Base-by-base conservation (phyloP, 331 rosid genomes). In the Acacia pycnantha region DNA sequence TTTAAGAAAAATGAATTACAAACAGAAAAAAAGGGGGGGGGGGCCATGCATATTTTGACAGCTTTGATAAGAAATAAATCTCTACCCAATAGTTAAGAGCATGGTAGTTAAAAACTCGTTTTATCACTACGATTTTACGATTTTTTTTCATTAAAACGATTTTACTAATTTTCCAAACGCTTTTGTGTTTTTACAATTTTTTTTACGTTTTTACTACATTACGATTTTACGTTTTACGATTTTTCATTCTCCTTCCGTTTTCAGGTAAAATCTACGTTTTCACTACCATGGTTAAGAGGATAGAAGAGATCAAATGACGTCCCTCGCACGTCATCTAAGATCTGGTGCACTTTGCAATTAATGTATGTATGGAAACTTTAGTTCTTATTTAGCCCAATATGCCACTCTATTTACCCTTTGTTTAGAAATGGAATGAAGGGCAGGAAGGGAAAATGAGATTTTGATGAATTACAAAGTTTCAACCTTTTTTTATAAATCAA, bases 231-330 rank as follows among this genome's bases (percentile, higher is more conserved):
- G n/a, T n/a, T n/a, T n/a, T n/a, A n/a, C n/a, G n/a, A n/a, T n/a
- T n/a, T n/a, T n/a, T n/a, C n/a, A n/a, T n/a, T n/a, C n/a, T n/a
- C n/a, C n/a, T n/a, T n/a, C n/a, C n/a, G n/a, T n/a, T n/a, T n/a
- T n/a, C n/a, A n/a, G n/a, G n/a, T n/a, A n/a, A n/a, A n/a, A n/a
- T n/a, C n/a, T n/a, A n/a, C n/a, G n/a, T n/a, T n/a, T n/a, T n/a
- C n/a, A n/a, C n/a, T n/a, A n/a, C n/a, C n/a, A n/a, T n/a, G n/a
- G n/a, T 75, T 76, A 7, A 18, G 77, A 71, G 50, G 62, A 41
- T 71, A 76, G 76, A 87, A 85, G 73, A 85, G 88, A 86, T 88
- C 88, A 82, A 72, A 11, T 4, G 16, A 77, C 27, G 83, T 81
- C 79, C 71, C 82, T 88, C 83, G 46, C 70, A 77, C 33, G 77